Evolutionary conservation across 2,329 filamentous ascomycete genomes (phyloP), one percentile per base, ranked within the genome.

Genomic region (Passalora sequoiae): DNA sequence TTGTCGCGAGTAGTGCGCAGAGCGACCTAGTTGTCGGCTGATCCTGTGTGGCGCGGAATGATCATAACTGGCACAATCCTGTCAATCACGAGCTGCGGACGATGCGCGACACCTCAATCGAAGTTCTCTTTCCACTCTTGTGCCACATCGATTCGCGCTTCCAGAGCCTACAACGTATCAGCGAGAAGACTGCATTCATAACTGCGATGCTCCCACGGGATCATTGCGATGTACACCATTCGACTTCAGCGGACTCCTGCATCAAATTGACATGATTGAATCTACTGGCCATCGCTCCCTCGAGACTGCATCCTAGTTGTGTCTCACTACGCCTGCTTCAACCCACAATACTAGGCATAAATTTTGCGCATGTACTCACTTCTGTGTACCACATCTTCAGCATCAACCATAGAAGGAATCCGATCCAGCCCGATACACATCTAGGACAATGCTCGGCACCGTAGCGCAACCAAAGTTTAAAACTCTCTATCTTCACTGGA

Each of bases 381-480:
- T 27, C 30, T 13, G 33, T 48, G 12, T 48, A 53, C 43, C 25
- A 51, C 38, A 38, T 55, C 52, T 32, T 51, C 41, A 7, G 52
- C 52, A 24, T 55, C 52, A n/a, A 53, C 30, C n/a, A 51, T 41
- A 9, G 42, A 42, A 2, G 49, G 37, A 30, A n/a, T n/a, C 13
- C 16, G 25, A 15, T 24, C 32, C 48, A 21, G 31, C 43, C 48
- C 48, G 30, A 40, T 48, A 8, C 45, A 21, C 13, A 38, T 27
- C 29, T 43, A 40, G 4, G 43, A 28, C 17, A n/a, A n/a, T n/a
- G n/a, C n/a, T n/a, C n/a, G n/a, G n/a, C 37, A 41, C 17, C 32
- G 31, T 4, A 40, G 28, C 6, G 39, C 42, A 12, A 38, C 13
- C 8, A 39, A 31, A 4, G 31, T 40, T 5, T n/a, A 17, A 31